Percentiles rank a stretch among this genome's conserved stretches.
Conservation (phyloP, 371 early-diverging fungal genomes). For the Mortierella sp. region DNA sequence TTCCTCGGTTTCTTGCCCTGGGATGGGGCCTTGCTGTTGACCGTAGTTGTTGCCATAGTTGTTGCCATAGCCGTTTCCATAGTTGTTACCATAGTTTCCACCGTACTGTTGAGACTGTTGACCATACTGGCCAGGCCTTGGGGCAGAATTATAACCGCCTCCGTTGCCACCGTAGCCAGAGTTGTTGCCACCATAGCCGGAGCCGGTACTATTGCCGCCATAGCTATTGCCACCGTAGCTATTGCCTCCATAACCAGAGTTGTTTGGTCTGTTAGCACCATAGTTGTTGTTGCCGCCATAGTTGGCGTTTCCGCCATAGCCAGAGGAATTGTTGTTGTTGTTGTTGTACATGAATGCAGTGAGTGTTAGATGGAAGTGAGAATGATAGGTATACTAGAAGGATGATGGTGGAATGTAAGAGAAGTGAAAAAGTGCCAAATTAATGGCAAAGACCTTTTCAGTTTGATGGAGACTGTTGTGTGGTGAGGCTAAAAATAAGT, state of each 20-base stretch:
- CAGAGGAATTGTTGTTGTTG: constrained; percentile 8
- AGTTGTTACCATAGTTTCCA: constrained; percentile 29
- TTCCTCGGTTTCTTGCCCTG: constrained; percentile 73
- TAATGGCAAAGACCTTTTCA: background rate
- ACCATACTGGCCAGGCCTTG: constrained; percentile 33
- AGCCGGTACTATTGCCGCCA: constrained; percentile 27
- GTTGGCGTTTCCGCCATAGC: constrained; percentile 25
- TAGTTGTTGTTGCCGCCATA: constrained; percentile 16
- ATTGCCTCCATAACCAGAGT: constrained; percentile 34
- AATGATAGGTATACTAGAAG: background rate
- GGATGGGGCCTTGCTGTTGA: constrained; percentile 27
- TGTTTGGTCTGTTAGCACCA: constrained; percentile 1
- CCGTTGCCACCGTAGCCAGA: constrained; percentile 16
- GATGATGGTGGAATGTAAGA: background rate
- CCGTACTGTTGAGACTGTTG: constrained; percentile 56
- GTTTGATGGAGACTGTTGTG: background rate
- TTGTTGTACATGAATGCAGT: constrained; percentile 11
- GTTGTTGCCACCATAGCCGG: constrained; percentile 20
- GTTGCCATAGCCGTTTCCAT: constrained; percentile 38
- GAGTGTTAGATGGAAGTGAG: background rate
- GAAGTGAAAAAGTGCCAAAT: background rate
- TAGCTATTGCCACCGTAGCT: constrained; percentile 40
- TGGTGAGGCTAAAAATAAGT: background rate
- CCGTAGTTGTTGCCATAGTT: constrained; percentile 32
- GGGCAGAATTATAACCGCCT: background rate